phyloP scores from a whole-genome alignment of 805 yeast species.

The Yarrowia sp. region DNA sequence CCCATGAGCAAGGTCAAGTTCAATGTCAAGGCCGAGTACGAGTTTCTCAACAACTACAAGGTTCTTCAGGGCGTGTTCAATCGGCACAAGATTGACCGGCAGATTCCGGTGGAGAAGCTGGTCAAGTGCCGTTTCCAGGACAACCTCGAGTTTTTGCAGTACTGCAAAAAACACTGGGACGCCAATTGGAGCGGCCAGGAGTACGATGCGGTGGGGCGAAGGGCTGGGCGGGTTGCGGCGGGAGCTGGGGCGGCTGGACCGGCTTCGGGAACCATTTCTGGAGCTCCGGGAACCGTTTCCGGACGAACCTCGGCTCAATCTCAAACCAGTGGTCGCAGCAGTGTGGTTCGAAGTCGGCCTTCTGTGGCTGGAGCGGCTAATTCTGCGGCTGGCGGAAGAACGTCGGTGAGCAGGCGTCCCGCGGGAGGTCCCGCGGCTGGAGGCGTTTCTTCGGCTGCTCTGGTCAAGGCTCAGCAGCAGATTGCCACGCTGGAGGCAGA shows the following conservation, averaged over 20 bases:
- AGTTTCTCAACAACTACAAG: slow-evolving; percentile 80
- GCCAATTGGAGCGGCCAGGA: slow-evolving; percentile 71
- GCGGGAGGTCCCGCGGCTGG: not conserved
- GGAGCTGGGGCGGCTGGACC: too few relatives aligned
- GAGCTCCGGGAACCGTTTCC: not conserved
- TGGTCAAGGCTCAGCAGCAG: slow-evolving; percentile 56
- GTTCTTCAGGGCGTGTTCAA: slow-evolving; percentile 82
- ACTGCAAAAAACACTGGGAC: slow-evolving; percentile 85
- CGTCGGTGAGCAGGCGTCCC: not conserved
- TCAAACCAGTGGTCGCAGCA: slow-evolving; percentile 2
- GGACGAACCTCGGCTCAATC: slow-evolving; percentile 10
- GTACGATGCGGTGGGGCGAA: slow-evolving; percentile 72
- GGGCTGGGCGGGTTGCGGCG: slow-evolving; percentile 51
- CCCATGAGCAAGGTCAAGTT: slow-evolving; percentile 82
- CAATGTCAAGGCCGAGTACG: slow-evolving; percentile 74
- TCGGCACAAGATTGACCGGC: slow-evolving; percentile 71
- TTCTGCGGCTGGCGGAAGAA: too few relatives aligned
- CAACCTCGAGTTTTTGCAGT: slow-evolving; percentile 91
- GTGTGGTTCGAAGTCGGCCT: slow-evolving; percentile 3
- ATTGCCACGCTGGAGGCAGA: slow-evolving; percentile 58
- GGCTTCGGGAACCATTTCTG: not conserved
- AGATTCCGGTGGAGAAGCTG: slow-evolving; percentile 79
- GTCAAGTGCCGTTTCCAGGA: slow-evolving; percentile 92
- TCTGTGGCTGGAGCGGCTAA: not conserved
- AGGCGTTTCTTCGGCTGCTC: slow-evolving; percentile 39